phyloP scores from a whole-genome alignment of 768 basidiomycete species.

The Phallus indusiatus region DNA sequence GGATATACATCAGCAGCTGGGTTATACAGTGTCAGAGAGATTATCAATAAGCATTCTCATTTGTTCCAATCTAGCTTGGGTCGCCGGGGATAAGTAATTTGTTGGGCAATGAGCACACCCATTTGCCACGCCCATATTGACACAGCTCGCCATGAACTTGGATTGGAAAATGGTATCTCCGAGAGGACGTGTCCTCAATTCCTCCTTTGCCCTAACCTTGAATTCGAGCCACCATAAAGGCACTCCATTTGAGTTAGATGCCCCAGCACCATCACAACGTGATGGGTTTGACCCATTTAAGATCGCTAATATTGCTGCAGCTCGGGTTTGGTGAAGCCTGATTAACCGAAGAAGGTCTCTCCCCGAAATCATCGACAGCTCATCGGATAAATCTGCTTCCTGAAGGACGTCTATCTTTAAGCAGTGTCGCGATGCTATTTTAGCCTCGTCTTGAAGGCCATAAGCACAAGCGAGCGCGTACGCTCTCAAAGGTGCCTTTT shows the following conservation, averaged over 20 bases:
- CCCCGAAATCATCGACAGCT: conserved; percentile 5
- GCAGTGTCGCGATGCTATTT: conserved; percentile 17
- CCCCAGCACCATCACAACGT: neutral
- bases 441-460: conserved; percentile 26
- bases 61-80: conserved; percentile 1
- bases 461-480: conserved; percentile 35
- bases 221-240: conserved; percentile 69
- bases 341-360: conserved; percentile 7
- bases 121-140: neutral
- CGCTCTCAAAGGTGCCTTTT: conserved; percentile 31
- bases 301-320: neutral
- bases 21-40: conserved; percentile 7
- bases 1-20: too few relatives aligned
- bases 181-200: conserved; percentile 46
- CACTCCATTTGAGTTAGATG: conserved; percentile 18
- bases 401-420: conserved; percentile 2
- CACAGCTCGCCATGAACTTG: conserved; percentile 42
- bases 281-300: conserved; percentile 1
- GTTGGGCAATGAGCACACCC: neutral
- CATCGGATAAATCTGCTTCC: conserved; percentile 5
- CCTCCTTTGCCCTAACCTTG: conserved; percentile 44
- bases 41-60: conserved; percentile 1
- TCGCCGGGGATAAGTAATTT: conserved; percentile 5
- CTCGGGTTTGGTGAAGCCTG: conserved; percentile 7
- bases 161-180: conserved; percentile 52